Base-by-base conservation (phyloP, 2,329 filamentous ascomycete species). In the Ambrosiella beaveri region DNA sequence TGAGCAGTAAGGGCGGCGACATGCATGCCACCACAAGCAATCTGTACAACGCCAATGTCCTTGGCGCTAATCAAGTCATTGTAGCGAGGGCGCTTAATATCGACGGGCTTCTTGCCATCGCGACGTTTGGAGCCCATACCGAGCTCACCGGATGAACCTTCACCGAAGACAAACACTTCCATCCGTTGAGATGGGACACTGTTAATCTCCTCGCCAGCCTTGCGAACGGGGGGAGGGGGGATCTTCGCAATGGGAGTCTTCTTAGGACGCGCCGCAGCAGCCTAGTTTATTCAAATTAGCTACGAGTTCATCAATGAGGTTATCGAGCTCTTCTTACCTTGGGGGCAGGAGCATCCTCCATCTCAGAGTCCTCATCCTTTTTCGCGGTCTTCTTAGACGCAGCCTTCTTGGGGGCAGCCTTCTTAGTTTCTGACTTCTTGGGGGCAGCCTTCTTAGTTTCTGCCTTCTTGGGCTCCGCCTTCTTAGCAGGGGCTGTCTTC, bases 1-100 rank as follows among this genome's bases (percentile, higher is more conserved):
- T 91, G 84, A 63, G 82, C 78, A 54, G 88, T 91, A 56, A 93
- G 72, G 2, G 84, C 86, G 62, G 85, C 74, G 56, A 77, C 82
- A 70, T 94, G 88, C 86, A 94, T 91, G 59, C 86, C 87, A 61
- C 88, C 88, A 61, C 84, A 82, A 55, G 85, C 82, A 59, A 94
- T 70, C 68, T 86, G 81, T 1, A 93, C 86, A 40, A 93, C 78
- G 39, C 86, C 86, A 37, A 88, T 75, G 7, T 84, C 82, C 59
- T 80, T 79, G 65, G 70, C 66, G 3, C 66, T 65, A 11, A 71
- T 67, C 57, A 87, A 82, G 63, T 88, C 85, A 66, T 90, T 90
- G 63, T 90, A 84, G 62, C 80, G 83, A 15, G 88, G 88, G 37
- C 86, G 86, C 85, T 87, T 90, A 36, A 85, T 86, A 55, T 89